These are phyloP conservation scores for Mallotus nudiflorus DNA, from an alignment of 345 rosid genomes.

Conservation along the genomic window DNA sequence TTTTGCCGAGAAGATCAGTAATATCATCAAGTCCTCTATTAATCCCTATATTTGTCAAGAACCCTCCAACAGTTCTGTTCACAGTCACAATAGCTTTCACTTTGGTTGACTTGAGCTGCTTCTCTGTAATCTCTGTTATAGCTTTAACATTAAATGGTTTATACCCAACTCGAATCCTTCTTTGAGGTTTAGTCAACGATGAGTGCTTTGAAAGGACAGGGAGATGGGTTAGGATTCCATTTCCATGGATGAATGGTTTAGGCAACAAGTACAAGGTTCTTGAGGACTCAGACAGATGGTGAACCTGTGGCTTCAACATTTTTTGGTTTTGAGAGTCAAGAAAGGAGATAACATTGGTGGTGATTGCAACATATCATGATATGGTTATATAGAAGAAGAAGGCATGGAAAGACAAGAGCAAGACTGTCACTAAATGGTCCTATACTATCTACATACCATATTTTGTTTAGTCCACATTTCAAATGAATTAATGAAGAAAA, in stretches of 20 bases:
- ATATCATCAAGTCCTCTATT: conserved; percentile 38
- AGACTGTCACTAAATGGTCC: no score
- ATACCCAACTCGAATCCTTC: conserved; percentile 8
- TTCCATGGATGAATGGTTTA: conserved; percentile 36
- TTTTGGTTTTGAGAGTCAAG: neutral
- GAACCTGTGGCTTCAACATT: conserved; percentile 41
- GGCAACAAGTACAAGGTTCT: conserved; percentile 13
- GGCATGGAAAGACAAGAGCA: conserved; percentile 47
- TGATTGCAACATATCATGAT: neutral
- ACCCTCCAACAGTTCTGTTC: conserved; percentile 26
- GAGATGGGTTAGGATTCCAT: conserved; percentile 2
- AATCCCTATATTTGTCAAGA: conserved; percentile 28
- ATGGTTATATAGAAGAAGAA: neutral
- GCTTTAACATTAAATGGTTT: conserved; percentile 20
- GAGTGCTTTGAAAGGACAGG: conserved; percentile 13
- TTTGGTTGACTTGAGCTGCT: neutral
- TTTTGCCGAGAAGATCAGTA: conserved; percentile 45
- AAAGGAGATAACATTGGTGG: neutral
- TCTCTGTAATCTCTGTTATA: neutral
- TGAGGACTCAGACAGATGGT: conserved; percentile 14
- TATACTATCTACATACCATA: no score
- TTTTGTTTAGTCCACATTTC: no score
- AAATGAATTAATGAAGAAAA: no score
- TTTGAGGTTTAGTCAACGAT: neutral
- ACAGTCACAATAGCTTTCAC: conserved; percentile 47